Conservation (phyloP, 1,139 yeast genomes). For the Scheffersomyces lignicola region DNA sequence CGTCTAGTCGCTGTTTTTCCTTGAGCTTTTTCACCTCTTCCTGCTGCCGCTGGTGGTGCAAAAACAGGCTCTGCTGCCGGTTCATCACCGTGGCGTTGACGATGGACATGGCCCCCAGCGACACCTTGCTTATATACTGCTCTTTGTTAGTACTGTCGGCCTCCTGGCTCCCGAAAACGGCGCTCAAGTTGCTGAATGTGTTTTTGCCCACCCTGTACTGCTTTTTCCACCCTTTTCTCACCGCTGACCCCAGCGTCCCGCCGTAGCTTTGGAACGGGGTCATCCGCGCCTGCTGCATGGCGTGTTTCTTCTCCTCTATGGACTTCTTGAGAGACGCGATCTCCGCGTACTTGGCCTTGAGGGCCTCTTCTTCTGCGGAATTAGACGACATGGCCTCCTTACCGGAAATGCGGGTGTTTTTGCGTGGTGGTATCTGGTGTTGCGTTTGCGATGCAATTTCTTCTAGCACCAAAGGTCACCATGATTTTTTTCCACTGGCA, state of each 20-base stretch:
- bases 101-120: constrained; percentile 37
- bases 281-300: constrained; percentile 7
- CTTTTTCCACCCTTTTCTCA: no score
- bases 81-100: constrained; percentile 35
- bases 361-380: constrained; percentile 18
- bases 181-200: no score
- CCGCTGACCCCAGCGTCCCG: no score
- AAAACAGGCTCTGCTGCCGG: constrained; percentile 23
- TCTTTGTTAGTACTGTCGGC: no score
- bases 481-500: neutral
- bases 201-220: no score
- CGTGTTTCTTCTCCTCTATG: constrained; percentile 21
- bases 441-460: neutral
- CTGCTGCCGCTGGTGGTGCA: neutral
- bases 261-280: no score
- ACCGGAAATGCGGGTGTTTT: neutral
- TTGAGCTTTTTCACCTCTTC: constrained; percentile 7
- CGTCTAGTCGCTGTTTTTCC: constrained; percentile 12
- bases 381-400: constrained; percentile 10
- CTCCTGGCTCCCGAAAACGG: no score
- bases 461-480: neutral
- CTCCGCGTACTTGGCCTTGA: constrained; percentile 33
- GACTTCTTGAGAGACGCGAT: constrained; percentile 33
- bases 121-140: constrained; percentile 14
- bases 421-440: neutral